phyloP scores from a whole-genome alignment of 805 yeast genomes.

The Nakazawaea populi region DNA sequence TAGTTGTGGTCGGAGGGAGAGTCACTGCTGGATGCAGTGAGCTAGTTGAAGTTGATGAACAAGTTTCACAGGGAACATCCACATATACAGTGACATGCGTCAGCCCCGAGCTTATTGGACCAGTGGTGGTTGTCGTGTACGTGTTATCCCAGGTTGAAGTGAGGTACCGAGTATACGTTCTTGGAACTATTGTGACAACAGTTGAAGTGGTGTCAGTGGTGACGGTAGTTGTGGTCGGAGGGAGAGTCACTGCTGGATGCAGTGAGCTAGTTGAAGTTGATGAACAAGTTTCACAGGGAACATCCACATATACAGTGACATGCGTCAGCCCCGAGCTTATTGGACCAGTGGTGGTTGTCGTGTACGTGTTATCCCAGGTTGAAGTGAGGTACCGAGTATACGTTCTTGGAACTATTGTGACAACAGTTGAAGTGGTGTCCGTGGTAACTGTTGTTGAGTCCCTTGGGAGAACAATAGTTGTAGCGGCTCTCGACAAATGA shows the following conservation, averaged over 20 bases:
- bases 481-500: neutral
- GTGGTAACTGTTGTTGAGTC: neutral
- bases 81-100: slow-evolving; percentile 4
- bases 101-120: neutral
- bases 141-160: slow-evolving; percentile 1
- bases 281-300: neutral
- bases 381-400: slow-evolving; percentile 4
- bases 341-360: slow-evolving; percentile 5
- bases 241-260: neutral
- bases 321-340: slow-evolving; percentile 3
- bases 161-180: neutral
- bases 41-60: neutral
- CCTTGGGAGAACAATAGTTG: neutral
- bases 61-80: neutral
- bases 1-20: neutral
- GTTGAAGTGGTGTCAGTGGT: neutral
- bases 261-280: neutral
- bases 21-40: neutral
- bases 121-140: slow-evolving; percentile 2
- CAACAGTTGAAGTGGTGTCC: neutral
- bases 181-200: neutral
- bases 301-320: neutral
- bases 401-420: neutral
- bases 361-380: neutral
- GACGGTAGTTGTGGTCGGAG: neutral